A percentile compares a stretch with the other conserved stretches of the same genome.
Evolutionary conservation across 441 rosid species (phyloP).

Genomic region (Adansonia madagascariensis): DNA sequence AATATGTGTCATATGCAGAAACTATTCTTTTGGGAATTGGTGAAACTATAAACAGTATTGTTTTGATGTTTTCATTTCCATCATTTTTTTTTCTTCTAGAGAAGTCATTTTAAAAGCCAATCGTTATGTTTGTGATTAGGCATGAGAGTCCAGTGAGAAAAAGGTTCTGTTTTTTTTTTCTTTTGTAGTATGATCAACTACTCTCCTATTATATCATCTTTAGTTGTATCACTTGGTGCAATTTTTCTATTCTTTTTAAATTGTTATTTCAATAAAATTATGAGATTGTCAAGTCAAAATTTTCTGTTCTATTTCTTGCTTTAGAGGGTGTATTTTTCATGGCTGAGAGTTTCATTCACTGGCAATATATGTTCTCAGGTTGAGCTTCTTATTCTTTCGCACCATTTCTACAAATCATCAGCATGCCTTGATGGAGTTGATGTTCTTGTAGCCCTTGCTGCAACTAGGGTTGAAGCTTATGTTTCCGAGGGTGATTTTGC

Average conservation of each 20-base stretch:
- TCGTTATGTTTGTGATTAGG: slow-evolving; percentile 10
- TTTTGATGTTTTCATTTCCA: neutral
- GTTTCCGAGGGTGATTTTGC: slow-evolving; percentile 93
- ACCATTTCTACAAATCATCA: slow-evolving; percentile 97
- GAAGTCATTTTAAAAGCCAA: slow-evolving; percentile 3
- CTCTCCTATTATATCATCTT: slow-evolving; percentile 6
- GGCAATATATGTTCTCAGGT: slow-evolving; percentile 57
- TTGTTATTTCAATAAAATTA: slow-evolving; percentile 1
- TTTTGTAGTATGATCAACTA: neutral
- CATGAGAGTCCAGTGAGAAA: slow-evolving; percentile 8
- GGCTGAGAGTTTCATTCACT: slow-evolving; percentile 22
- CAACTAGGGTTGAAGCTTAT: slow-evolving; percentile 93
- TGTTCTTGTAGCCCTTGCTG: slow-evolving; percentile 97
- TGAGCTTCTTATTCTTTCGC: slow-evolving; percentile 94
- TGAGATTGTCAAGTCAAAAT: neutral
- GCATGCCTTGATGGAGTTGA: slow-evolving; percentile 99
- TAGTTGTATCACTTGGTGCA: slow-evolving; percentile 8
- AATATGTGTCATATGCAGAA: neutral
- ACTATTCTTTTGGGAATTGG: slow-evolving; percentile 9
- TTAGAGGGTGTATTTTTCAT: neutral
- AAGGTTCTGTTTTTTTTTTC: neutral
- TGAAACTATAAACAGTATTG: neutral
- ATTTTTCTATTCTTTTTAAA: neutral
- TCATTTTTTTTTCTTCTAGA: neutral
- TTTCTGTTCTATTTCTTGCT: neutral